phyloP scores from a whole-genome alignment of 106 monocot genomes.

The Narthecium ossifragum region DNA sequence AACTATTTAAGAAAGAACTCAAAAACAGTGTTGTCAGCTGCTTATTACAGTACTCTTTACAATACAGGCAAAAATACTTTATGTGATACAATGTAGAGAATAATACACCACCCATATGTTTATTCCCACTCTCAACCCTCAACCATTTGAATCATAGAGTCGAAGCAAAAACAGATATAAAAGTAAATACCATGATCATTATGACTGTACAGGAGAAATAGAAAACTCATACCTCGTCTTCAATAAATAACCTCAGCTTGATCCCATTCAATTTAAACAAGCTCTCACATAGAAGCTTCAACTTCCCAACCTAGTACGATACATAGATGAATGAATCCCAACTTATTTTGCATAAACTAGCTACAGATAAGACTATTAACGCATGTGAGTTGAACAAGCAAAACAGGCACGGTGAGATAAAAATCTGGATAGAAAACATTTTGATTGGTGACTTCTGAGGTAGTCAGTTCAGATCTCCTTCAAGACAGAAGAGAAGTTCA shows the following conservation, averaged over 20 bases:
- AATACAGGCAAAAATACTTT: not conserved
- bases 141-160: not conserved
- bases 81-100: too few species aligned
- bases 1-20: too few species aligned
- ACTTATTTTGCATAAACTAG: not conserved
- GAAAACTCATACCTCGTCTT: conserved; percentile 96
- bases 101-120: too few species aligned
- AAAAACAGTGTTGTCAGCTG: too few species aligned
- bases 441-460: too few species aligned
- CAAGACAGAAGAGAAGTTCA: too few species aligned
- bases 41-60: too few species aligned
- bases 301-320: conserved; percentile 66
- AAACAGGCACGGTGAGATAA: not conserved
- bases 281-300: conserved; percentile 87
- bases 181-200: not conserved
- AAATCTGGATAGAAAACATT: not conserved
- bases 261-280: conserved; percentile 79
- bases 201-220: not conserved
- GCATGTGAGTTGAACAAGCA: not conserved
- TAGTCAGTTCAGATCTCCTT: too few species aligned
- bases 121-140: not conserved
- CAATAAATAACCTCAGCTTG: conserved; percentile 59
- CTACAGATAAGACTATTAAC: not conserved
- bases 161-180: not conserved
- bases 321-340: not conserved